phyloP scores from a whole-genome alignment of 768 basidiomycete species.

The Tephrocybe sp. region DNA sequence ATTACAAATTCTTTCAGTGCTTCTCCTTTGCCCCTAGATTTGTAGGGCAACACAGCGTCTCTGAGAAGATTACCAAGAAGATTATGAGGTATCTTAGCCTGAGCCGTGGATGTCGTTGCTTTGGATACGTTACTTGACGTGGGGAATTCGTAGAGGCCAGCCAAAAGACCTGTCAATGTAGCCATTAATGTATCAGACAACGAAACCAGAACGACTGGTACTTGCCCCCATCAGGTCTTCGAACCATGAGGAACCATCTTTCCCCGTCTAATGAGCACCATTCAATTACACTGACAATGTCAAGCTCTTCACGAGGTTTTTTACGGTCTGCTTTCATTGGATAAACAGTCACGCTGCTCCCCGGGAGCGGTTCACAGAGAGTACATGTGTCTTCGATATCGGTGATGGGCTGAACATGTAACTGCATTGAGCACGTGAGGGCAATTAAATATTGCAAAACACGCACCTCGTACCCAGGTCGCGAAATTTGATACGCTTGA shows the following conservation, averaged over 20 bases:
- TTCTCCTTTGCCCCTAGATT: slow-evolving; percentile 7
- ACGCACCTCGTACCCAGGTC: slow-evolving; percentile 5
- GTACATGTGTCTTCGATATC: slow-evolving; percentile 82
- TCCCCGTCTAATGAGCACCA: slow-evolving; percentile 49
- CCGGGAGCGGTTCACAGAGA: slow-evolving; percentile 59
- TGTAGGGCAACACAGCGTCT: slow-evolving; percentile 20
- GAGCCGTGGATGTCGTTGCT: slow-evolving; percentile 37
- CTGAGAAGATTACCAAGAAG: slow-evolving; percentile 44
- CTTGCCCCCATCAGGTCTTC: slow-evolving; percentile 81
- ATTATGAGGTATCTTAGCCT: slow-evolving; percentile 30
- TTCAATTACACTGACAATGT: slow-evolving; percentile 83
- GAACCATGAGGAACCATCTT: slow-evolving; percentile 72
- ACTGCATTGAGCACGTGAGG: not conserved
- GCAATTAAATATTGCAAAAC: not conserved
- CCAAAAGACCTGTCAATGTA: slow-evolving; percentile 68
- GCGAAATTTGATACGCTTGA: slow-evolving; percentile 45
- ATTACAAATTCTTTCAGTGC: slow-evolving; percentile 26
- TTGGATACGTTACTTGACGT: slow-evolving; percentile 52
- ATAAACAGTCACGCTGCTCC: slow-evolving; percentile 60
- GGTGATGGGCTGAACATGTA: slow-evolving; percentile 17
- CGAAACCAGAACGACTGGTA: not conserved
- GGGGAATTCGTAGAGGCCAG: slow-evolving; percentile 88
- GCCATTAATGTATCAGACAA: slow-evolving; percentile 11
- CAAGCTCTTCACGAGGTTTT: slow-evolving; percentile 80
- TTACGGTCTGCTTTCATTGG: slow-evolving; percentile 87